Percentiles rank a stretch among this genome's conserved stretches.
Conservation (phyloP, 2,329 filamentous ascomycete species). For the Cadophora gregata region DNA sequence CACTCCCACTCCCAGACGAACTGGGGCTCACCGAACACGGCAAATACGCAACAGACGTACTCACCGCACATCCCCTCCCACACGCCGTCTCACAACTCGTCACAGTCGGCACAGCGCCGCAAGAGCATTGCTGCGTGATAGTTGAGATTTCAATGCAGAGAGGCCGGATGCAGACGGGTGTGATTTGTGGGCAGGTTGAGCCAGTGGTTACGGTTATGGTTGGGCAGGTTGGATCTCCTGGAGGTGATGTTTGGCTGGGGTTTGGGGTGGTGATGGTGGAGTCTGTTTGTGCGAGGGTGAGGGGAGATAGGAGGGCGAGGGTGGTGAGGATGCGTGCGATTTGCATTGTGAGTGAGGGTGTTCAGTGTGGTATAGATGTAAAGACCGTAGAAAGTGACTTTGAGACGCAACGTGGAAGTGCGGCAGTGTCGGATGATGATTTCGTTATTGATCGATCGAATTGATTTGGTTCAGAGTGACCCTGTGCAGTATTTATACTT, state of each 20-base stretch:
- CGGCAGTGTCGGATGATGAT: not conserved
- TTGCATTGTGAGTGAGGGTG: constrained; percentile 12
- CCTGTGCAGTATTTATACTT: not conserved
- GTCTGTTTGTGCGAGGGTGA: not conserved
- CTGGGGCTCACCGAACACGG: not conserved
- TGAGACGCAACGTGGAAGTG: not conserved
- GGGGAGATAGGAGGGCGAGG: not conserved
- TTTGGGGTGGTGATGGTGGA: not conserved
- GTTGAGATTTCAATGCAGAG: constrained; percentile 2
- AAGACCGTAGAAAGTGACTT: not conserved
- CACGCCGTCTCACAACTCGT: not conserved
- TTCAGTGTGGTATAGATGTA: not conserved
- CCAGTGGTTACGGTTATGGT: constrained; percentile 11
- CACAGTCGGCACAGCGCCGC: not conserved
- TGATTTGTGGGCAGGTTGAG: not conserved
- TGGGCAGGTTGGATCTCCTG: not conserved
- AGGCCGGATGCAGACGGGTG: not conserved
- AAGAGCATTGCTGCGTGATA: constrained; percentile 10
- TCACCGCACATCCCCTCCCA: not conserved
- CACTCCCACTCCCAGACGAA: not conserved
- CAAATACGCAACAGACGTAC: not conserved
- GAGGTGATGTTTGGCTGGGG: not conserved
- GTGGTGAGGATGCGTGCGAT: not conserved
- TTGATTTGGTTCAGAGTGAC: not conserved
- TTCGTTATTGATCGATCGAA: not conserved